Evolutionary conservation across 768 basidiomycete genomes (phyloP).

Genomic region (Agrocybe pediades): DNA sequence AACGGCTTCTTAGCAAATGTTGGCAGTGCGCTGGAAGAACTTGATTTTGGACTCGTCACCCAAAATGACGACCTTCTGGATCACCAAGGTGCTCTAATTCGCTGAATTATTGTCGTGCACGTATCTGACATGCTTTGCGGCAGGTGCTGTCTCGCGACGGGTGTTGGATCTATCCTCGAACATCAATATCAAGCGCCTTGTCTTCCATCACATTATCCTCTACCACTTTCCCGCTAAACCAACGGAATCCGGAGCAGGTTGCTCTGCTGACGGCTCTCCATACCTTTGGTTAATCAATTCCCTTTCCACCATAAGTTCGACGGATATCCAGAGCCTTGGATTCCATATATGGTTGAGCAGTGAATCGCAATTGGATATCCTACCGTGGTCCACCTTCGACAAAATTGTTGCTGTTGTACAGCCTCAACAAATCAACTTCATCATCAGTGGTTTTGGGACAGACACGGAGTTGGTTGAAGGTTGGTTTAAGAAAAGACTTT

Average conservation of each 20-base stretch:
- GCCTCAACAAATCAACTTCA: conserved; percentile 22
- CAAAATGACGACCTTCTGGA: conserved; percentile 17
- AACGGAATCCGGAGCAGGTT: conserved; percentile 5
- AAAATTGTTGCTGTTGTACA: conserved; percentile 17
- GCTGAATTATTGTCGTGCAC: not conserved
- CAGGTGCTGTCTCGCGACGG: conserved; percentile 17
- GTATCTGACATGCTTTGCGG: too few species aligned
- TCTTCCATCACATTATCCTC: conserved; percentile 31
- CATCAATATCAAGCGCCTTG: conserved; percentile 24
- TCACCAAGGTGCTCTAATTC: not conserved
- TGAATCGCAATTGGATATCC: conserved; percentile 30
- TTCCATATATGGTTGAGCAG: conserved; percentile 35
- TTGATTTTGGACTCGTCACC: conserved; percentile 31
- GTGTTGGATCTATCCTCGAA: conserved; percentile 27
- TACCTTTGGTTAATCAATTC: conserved; percentile 30
- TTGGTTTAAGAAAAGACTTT: conserved; percentile 29
- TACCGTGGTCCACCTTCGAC: conserved; percentile 32
- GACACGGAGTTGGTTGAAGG: conserved; percentile 22
- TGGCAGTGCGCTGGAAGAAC: conserved; percentile 27
- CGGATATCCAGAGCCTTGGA: conserved; percentile 18
- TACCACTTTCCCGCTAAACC: conserved; percentile 29
- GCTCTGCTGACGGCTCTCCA: conserved; percentile 16
- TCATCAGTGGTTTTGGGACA: conserved; percentile 32
- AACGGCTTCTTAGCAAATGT: conserved; percentile 21
- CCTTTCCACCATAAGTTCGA: conserved; percentile 25